These are phyloP conservation scores for Psilocybe subaeruginosa DNA, from an alignment of 768 basidiomycete genomes.

Conservation along the genomic window DNA sequence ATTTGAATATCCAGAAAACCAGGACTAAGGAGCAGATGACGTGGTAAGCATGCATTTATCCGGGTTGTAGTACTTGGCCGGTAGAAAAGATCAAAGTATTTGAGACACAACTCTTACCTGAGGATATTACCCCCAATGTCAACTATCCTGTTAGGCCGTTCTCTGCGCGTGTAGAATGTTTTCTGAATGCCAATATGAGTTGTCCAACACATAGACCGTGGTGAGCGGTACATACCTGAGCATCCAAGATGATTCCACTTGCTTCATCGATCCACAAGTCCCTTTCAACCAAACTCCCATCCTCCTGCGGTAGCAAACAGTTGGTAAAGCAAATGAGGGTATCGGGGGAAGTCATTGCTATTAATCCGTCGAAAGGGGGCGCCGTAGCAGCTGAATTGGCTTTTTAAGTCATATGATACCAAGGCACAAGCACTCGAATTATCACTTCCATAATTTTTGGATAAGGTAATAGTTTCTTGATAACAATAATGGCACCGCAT, in stretches of 20 bases:
- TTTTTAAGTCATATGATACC: slow-evolving; percentile 3
- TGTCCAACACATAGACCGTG: neutral
- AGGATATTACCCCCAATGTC: slow-evolving; percentile 80
- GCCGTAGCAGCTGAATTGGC: neutral
- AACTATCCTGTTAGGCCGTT: slow-evolving; percentile 64
- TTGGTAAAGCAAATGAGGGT: slow-evolving; percentile 87
- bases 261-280: slow-evolving; percentile 84
- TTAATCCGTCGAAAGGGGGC: neutral
- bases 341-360: slow-evolving; percentile 51
- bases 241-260: slow-evolving; percentile 74
- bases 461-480: no score
- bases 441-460: no score
- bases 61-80: neutral
- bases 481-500: no score
- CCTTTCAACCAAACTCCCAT: slow-evolving; percentile 73
- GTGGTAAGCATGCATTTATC: neutral
- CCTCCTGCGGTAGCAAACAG: slow-evolving; percentile 78
- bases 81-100: no score
- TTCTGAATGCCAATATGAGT: slow-evolving; percentile 38
- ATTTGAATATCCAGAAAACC: slow-evolving; percentile 89
- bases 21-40: slow-evolving; percentile 49
- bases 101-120: slow-evolving; percentile 41
- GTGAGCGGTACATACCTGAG: slow-evolving; percentile 51
- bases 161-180: slow-evolving; percentile 65
- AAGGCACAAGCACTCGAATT: no score